These are phyloP conservation scores for Pyronema omphalodes DNA, from an alignment of 495 filamentous ascomycete genomes.

Conservation along the genomic window DNA sequence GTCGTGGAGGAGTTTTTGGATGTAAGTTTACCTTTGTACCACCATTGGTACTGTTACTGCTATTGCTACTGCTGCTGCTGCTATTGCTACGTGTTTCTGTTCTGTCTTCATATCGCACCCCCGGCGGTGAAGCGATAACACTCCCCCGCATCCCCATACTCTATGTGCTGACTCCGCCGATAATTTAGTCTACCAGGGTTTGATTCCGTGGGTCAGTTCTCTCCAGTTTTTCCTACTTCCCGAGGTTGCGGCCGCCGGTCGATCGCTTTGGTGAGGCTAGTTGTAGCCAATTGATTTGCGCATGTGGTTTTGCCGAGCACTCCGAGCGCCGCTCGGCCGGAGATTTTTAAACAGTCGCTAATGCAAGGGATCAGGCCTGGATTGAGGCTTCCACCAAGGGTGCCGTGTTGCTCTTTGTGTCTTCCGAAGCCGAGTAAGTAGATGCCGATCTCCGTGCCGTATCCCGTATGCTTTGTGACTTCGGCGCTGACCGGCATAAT, in stretches of 20 bases:
- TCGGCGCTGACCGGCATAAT: background rate
- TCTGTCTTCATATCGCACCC: background rate
- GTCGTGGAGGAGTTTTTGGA: constrained; percentile 80
- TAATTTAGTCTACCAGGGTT: constrained; percentile 81
- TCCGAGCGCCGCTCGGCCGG: background rate
- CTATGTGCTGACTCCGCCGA: background rate
- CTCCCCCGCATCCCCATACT: constrained; percentile 1
- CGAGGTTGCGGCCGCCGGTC: background rate
- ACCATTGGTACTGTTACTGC: background rate
- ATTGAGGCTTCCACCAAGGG: constrained; percentile 99
- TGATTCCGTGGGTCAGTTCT: constrained; percentile 68
- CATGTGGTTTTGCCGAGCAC: background rate
- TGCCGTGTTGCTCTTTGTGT: constrained; percentile 96
- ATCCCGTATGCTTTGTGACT: background rate
- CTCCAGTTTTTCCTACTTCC: constrained; percentile 4
- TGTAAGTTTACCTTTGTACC: constrained; percentile 45
- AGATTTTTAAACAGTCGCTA: background rate
- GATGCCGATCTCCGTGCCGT: background rate
- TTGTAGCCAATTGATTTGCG: background rate
- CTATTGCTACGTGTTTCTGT: background rate
- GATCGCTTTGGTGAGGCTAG: background rate
- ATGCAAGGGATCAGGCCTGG: constrained; percentile 44
- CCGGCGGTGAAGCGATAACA: background rate
- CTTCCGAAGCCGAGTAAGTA: constrained; percentile 69
- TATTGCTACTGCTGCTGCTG: background rate